Base-by-base conservation (phyloP, 106 monocot species). In the Dioscorea dumetorum region DNA sequence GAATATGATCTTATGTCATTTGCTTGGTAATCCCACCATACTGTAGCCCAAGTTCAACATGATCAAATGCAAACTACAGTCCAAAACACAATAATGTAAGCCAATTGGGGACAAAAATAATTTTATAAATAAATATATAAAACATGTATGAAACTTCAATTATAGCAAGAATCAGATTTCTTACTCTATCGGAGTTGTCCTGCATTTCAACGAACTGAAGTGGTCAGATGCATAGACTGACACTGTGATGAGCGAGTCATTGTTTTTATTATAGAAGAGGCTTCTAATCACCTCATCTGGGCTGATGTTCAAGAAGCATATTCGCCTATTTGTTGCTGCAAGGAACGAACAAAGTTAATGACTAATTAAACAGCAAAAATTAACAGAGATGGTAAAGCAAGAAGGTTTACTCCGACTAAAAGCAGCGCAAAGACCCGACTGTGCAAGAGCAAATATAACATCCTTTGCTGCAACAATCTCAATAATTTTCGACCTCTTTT, bases 401-500 rank as follows among this genome's bases (percentile, higher is more conserved):
- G 49, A 58, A 35, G 15, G 4, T 78, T 81, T 83, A 88, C 85
- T 74, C 24, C 92, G 76, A 73, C 83, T 85, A 74, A 88, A 92
- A 66, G 91, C 88, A 32, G 88, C 88, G 79, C 85, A 93, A 0
- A 93, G 72, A 22, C 92, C 92, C 0, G 88, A 93, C 17, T 83
- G 83, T 49, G 88, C 88, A 67, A 93, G 78, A 58, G 88, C 92
- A 83, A 93, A 93, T 63, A 93, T 85, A 35, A 88, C 75, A 79
- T 93, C 88, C 80, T 93, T 92, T 58, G 85, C 92, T 57, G 92
- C 80, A 77, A 88, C 92, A 49, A 93, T 93, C 76, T 93, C 93
- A 41, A 81, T 83, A 16, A 93, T 93, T 79, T 86, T 93, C 22
- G 85, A 93, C 70, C 93, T 81, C 58, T 84, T 93, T 73, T 84